Base-by-base conservation (phyloP, 2,329 filamentous ascomycete genomes). In the Clonostachys sp. region DNA sequence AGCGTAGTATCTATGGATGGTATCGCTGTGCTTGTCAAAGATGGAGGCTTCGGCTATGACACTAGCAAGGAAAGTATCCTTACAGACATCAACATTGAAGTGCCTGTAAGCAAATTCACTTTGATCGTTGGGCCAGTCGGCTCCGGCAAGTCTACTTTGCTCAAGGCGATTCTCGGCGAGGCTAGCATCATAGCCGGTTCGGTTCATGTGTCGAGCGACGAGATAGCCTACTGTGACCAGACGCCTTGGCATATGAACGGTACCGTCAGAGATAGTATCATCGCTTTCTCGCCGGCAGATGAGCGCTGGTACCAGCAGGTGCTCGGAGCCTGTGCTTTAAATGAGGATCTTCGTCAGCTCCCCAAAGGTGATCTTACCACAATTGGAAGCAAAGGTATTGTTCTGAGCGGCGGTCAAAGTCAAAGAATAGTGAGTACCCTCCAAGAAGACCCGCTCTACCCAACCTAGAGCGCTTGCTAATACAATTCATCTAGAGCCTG, bases 401-500 rank as follows among this genome's bases (percentile, higher is more conserved):
- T 57, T 0, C 51, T 71, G 9, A 70, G 66, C 5, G 68, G 68
- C 18, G 68, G 67, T 0, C 65, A 71, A 48, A 63, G 58, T 7
- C 61, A 65, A 30, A 53, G 65, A 14, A 50, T 68, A 12, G 57
- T 53, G 46, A 42, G 53, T 51, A 9, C 3, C 4, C 41, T 20
- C 40, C 20, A 12, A 33, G 35, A 38, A 13, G 24, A 8, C 42
- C 9, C 43, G 13, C 30, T 35, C 12, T 13, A 16, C 42, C 16
- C 20, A 12, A 43, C n/a, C 20, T 33, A 30, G 33, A n/a, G 10
- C 14, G 10, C 16, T 3, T 41, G 5, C 18, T 55, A 50, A 50
- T 42, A 13, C 7, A 13, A 14, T 10, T 14, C 9, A 34, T 41
- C 30, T 17, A 54, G 52, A 34, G 56, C 10, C 51, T 66, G 1